phyloP scores from a whole-genome alignment of 257 asterid genomes.

The Fraxinus excelsior region DNA sequence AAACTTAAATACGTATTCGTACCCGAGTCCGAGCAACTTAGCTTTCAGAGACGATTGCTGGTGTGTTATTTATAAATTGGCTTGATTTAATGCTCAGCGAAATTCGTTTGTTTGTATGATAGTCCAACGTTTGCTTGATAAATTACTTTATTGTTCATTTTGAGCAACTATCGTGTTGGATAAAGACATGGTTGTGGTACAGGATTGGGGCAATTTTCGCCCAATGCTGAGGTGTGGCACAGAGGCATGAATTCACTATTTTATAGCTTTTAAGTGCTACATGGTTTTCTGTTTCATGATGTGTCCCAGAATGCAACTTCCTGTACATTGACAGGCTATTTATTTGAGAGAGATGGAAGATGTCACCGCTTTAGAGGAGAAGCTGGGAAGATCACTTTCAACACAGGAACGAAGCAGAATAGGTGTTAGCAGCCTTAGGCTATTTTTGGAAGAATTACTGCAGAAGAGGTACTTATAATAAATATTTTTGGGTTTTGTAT shows the following conservation, averaged over 20 bases:
- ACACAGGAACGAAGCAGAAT: constrained; percentile 82
- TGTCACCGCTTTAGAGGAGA: constrained; percentile 81
- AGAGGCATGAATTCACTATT: not conserved
- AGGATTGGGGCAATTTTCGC: not conserved
- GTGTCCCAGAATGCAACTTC: constrained; percentile 22
- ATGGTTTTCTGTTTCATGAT: constrained; percentile 12
- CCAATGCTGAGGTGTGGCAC: constrained; percentile 7
- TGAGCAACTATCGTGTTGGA: constrained; percentile 13
- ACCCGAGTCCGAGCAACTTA: no score
- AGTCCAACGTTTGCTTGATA: not conserved
- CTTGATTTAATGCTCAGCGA: not conserved
- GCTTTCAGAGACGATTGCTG: not conserved
- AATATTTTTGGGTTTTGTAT: constrained; percentile 16
- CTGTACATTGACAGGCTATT: constrained; percentile 58
- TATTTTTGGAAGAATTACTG: constrained; percentile 90
- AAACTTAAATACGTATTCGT: no score
- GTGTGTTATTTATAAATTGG: not conserved
- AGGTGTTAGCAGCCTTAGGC: constrained; percentile 92
- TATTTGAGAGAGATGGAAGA: constrained; percentile 85
- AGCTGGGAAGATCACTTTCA: constrained; percentile 86
- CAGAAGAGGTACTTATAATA: constrained; percentile 58
- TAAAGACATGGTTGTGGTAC: constrained; percentile 20
- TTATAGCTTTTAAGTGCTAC: constrained; percentile 8
- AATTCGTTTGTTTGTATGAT: not conserved
- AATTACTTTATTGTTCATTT: not conserved